Evolutionary conservation across 2,329 filamentous ascomycete genomes (phyloP).

Genomic region (Cladobotryum protrusum): DNA sequence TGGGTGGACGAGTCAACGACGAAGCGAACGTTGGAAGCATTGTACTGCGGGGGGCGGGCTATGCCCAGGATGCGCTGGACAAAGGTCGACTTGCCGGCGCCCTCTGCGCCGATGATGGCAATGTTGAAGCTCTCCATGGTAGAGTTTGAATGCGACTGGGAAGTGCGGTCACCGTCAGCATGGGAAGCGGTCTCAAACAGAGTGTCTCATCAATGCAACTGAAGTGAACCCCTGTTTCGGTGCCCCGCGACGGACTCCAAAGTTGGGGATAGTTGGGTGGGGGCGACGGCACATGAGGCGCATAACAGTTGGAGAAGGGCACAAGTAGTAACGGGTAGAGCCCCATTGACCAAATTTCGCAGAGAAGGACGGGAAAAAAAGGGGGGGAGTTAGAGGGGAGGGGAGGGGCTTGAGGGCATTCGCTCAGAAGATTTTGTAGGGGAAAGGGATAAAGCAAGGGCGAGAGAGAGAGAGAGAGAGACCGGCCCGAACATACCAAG

Average conservation of each 20-base stretch:
- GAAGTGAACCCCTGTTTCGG: conserved; percentile 19
- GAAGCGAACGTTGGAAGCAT: conserved; percentile 51
- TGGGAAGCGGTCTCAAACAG: conserved; percentile 11
- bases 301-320: neutral
- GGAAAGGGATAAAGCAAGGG: conserved; percentile 7
- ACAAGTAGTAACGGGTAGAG: too few relatives aligned
- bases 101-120: conserved; percentile 58
- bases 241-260: conserved; percentile 11
- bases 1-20: conserved; percentile 53
- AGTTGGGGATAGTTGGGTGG: conserved; percentile 17
- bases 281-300: conserved; percentile 11
- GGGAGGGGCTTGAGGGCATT: too few relatives aligned
- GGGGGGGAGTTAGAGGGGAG: neutral
- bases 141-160: conserved; percentile 24
- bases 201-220: conserved; percentile 12
- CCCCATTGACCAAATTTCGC: too few relatives aligned
- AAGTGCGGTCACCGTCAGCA: conserved; percentile 20
- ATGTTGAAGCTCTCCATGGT: conserved; percentile 58
- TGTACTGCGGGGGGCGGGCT: conserved; percentile 44
- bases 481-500: conserved; percentile 28
- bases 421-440: neutral
- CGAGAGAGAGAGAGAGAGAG: neutral
- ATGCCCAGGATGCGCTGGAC: conserved; percentile 58
- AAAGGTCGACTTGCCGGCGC: conserved; percentile 63
- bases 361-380: neutral